Evolutionary conservation across 768 basidiomycete genomes (phyloP), one percentile per base, ranked within the genome.

Genomic region (Zangia roseola): DNA sequence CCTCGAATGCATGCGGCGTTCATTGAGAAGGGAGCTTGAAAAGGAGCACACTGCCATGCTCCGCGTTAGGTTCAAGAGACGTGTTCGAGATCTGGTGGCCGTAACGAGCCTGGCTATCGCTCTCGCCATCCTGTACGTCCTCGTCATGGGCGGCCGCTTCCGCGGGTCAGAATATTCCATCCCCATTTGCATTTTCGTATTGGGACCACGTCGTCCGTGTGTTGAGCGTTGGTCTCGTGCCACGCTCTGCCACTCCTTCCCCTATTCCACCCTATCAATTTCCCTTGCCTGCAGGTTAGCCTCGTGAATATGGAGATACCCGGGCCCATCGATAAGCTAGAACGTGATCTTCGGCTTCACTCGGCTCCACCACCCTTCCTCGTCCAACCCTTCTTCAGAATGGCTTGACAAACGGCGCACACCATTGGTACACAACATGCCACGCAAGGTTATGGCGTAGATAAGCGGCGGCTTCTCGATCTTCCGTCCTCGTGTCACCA

Each of bases 231-330:
- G 35, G 40, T 52, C 31, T 25, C 50, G 42, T 53, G 33, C 31
- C 43, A 38, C 38, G 25, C 20, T 40, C 43, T 45, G 54, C 54
- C 37, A 43, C 41, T 10, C n/a, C 13, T 37, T 10, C 45, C 43
- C 55, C 49, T 56, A 59, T 57, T 54, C 43, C 51, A 44, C 42
- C 17, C 38, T 43, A 43, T 45, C 52, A 37, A 5, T 9, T 40
- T 38, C 26, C 35, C 37, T 40, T 45, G 28, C 41, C 40, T 60
- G 47, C 45, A 39, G 43, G 43, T 26, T 16, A 17, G 43, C 44
- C 57, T 52, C 46, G 44, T 51, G 58, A 41, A 41, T 16, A 20
- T 31, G 59, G 59, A 61, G 56, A 60, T 61, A 47, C 17, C 59
- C 59, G 59, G 20, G 6, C 5, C 31, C 4, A 52, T 33, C 40